phyloP scores from a whole-genome alignment of 176 grass and related monocot genomes.

The Aegilops bicornis region DNA sequence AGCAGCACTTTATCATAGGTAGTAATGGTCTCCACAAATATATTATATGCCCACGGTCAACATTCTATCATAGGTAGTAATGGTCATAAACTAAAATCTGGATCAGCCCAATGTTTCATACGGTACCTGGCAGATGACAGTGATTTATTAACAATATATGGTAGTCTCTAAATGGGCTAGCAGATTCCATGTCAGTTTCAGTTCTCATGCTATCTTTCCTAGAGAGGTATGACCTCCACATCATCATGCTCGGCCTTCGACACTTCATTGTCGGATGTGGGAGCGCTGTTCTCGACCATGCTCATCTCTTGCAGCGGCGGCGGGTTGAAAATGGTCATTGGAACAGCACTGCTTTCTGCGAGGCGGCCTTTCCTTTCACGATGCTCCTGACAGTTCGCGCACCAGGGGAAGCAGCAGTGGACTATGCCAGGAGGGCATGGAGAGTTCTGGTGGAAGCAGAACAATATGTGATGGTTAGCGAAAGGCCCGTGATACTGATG shows the following conservation, averaged over 20 bases:
- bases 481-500: background rate
- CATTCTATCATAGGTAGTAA: conserved; percentile 6
- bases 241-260: conserved; percentile 25
- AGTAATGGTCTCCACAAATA: background rate
- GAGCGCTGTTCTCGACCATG: conserved; percentile 9
- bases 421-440: conserved; percentile 59
- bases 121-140: background rate
- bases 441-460: conserved; percentile 45
- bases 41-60: background rate
- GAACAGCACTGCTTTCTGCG: conserved; percentile 30
- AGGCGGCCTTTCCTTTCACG: conserved; percentile 64
- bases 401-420: conserved; percentile 65
- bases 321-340: conserved; percentile 48
- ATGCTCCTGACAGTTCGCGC: conserved; percentile 70
- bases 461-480: background rate
- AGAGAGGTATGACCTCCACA: conserved; percentile 39
- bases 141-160: background rate
- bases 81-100: background rate
- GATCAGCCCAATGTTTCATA: background rate
- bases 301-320: conserved; percentile 67
- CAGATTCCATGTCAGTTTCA: conserved; percentile 5
- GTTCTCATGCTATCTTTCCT: conserved; percentile 2
- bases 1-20: background rate
- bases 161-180: background rate
- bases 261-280: conserved; percentile 2